Conservation (phyloP, 768 basidiomycete species). For the Suillus subluteus region DNA sequence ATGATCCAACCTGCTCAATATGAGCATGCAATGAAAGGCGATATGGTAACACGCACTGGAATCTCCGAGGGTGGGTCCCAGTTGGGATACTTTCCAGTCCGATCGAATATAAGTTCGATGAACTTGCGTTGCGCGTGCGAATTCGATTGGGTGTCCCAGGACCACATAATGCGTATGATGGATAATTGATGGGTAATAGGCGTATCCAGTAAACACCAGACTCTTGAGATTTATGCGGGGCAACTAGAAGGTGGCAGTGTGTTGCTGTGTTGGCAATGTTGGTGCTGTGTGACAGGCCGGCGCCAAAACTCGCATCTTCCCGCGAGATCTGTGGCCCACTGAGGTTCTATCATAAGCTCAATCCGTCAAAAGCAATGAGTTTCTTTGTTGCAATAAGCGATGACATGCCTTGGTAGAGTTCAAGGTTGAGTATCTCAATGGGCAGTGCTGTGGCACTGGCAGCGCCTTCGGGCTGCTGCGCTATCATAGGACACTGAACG, state of each 20-base stretch:
- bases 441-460: background rate
- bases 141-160: background rate
- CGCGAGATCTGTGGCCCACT: background rate
- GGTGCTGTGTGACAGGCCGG: background rate
- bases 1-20: slow-evolving; percentile 3
- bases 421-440: background rate
- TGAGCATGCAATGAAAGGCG: background rate
- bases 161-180: background rate
- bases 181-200: background rate
- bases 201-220: background rate
- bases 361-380: background rate
- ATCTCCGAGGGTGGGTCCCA: slow-evolving; percentile 7
- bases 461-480: background rate
- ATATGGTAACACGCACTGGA: background rate
- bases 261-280: background rate
- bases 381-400: background rate
- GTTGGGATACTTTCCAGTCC: background rate
- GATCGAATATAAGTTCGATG: background rate
- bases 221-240: background rate
- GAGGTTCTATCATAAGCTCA: background rate
- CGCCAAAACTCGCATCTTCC: slow-evolving; percentile 5
- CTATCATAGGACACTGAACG: background rate
- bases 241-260: background rate
- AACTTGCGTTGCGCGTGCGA: slow-evolving; percentile 1
- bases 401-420: background rate